Evolutionary conservation across 306 rosid genomes (phyloP), one percentile per base, ranked within the genome.

Genomic region (Malus sieversii): DNA sequence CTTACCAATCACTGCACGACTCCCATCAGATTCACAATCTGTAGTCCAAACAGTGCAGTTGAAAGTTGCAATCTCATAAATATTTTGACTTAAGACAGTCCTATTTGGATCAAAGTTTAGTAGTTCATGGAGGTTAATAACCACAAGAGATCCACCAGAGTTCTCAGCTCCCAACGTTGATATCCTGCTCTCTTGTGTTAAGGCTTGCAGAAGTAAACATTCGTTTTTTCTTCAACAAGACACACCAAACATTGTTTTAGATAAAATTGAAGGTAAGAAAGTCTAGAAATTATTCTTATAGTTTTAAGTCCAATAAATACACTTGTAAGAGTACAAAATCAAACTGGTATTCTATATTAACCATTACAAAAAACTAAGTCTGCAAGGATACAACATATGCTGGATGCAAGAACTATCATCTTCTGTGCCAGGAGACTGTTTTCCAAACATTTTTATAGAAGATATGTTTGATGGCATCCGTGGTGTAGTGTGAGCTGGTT

Each of bases 1-100:
- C 93, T 78, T 86, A 46, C 98, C 98, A 72, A 92, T 75, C 73
- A 87, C 87, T 61, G 93, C 97, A 74, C 78, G 85, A 42, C 81
- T 83, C 79, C 87, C 82, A 65, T 71, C 86, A 77, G 82, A 66
- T 70, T 83, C 86, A 81, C 86, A 90, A 81, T 94, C 96, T 74
- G 90, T 85, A 23, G 95, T 87, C 98, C 98, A 94, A 71, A 92
- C 72, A 11, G 97, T 91, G 79, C 90, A 81, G 67, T 81, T 82
- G 73, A 90, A 85, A 81, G 92, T 82, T 58, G 91, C 85, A 77
- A 90, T 77, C 67, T 86, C 86, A 57, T 78, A 82, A 60, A 87
- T 79, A 76, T 89, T 78, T 70, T 82, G 85, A 77, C 89, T 82
- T 42, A 85, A 79, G 78, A 71, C 66, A 64, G 72, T 66, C 81